Evolutionary conservation across 1,284 basidiomycete species (phyloP).

Genomic region (Austroboletus sp.): DNA sequence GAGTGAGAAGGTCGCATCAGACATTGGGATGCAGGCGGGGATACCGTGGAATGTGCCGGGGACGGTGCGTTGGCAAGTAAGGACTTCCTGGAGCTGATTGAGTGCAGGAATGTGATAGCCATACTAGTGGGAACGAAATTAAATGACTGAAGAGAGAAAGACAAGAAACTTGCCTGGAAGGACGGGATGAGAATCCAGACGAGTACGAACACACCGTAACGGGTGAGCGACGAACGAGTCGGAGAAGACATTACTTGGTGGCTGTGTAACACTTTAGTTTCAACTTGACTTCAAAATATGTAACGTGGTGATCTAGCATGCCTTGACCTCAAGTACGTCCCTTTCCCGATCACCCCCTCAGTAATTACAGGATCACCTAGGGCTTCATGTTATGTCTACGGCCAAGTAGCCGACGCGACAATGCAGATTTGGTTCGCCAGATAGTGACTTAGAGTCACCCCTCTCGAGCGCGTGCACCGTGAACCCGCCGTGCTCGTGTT

Average conservation of each 20-base stretch:
- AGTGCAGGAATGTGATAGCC: conserved; percentile 82
- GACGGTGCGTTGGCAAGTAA: conserved; percentile 52
- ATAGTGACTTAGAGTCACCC: conserved; percentile 51
- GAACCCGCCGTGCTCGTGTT: conserved; percentile 43
- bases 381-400: conserved; percentile 60
- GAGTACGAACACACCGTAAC: conserved; percentile 56
- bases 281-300: too few relatives aligned
- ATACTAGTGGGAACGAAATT: conserved; percentile 40
- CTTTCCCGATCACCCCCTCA: neutral
- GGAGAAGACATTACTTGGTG: conserved; percentile 14
- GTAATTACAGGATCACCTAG: conserved; percentile 27
- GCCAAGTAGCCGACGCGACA: conserved; percentile 51
- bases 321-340: conserved; percentile 51
- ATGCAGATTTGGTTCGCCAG: conserved; percentile 51
- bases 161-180: conserved; percentile 49
- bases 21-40: conserved; percentile 71
- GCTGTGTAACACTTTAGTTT: conserved; percentile 8
- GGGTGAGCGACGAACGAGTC: conserved; percentile 40
- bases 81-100: conserved; percentile 76
- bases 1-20: conserved; percentile 66
- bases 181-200: conserved; percentile 57
- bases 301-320: too few relatives aligned
- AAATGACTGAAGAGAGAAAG: neutral
- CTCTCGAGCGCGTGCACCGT: conserved; percentile 58
- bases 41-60: conserved; percentile 32